Evolutionary conservation across 768 basidiomycete genomes (phyloP).

Genomic region (Amanita subjunquillea): DNA sequence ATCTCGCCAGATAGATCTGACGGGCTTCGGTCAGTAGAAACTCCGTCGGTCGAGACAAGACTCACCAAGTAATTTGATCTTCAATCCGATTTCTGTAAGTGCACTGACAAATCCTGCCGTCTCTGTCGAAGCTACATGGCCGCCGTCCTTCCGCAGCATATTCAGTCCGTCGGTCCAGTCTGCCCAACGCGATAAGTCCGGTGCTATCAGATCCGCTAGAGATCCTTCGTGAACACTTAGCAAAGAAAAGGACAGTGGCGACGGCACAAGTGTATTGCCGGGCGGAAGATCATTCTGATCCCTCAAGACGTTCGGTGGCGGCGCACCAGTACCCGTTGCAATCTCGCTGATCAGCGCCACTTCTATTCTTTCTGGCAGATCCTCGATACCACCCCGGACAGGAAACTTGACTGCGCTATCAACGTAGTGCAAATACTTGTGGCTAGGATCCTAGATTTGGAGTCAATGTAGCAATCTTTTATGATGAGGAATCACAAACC

Average conservation of each 20-base stretch:
- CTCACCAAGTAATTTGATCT: slow-evolving; percentile 81
- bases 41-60: neutral
- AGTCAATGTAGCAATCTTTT: slow-evolving; percentile 2
- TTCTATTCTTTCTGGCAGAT: slow-evolving; percentile 82
- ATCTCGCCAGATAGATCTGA: slow-evolving; percentile 81
- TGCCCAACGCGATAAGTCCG: slow-evolving; percentile 71
- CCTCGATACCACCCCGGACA: slow-evolving; percentile 73
- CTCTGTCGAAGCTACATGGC: slow-evolving; percentile 76
- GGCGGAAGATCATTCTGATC: slow-evolving; percentile 53
- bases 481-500: slow-evolving; percentile 27
- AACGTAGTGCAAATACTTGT: slow-evolving; percentile 78
- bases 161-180: slow-evolving; percentile 94
- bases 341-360: slow-evolving; percentile 73
- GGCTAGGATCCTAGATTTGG: slow-evolving; percentile 53
- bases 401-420: slow-evolving; percentile 75
- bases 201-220: slow-evolving; percentile 70
- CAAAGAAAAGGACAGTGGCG: slow-evolving; percentile 70
- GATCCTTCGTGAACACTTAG: slow-evolving; percentile 61
- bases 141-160: slow-evolving; percentile 73
- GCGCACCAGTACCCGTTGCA: slow-evolving; percentile 60
- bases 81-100: slow-evolving; percentile 84
- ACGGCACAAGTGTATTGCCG: slow-evolving; percentile 34
- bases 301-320: slow-evolving; percentile 54
- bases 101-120: slow-evolving; percentile 81
- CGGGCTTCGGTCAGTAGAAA: neutral